Base-by-base conservation (phyloP, 208 protist genomes). In the Lotmaria passim region DNA sequence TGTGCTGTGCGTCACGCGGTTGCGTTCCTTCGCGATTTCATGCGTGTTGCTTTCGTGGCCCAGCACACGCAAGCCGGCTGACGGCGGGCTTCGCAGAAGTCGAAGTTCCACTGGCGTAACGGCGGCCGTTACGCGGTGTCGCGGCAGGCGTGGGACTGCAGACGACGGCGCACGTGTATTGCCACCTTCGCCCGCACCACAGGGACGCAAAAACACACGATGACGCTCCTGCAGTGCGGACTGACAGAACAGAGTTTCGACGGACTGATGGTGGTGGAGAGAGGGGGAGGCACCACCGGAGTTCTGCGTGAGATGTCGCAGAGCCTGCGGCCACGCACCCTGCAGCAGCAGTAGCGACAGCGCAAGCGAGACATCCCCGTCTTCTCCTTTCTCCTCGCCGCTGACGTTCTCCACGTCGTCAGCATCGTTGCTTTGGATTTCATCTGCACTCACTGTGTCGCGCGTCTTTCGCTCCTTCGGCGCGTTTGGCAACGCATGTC, bases 71-170 rank as follows among this genome's bases (percentile, higher is more conserved):
- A 70, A 31, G 7, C 63, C 65, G 0, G 31, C 38, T 15, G 64
- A 78, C 7, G 72, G 65, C 4, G 72, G 72, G 4, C 19, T 26
- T 12, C 17, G 64, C 15, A 78, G 72, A 2, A 78, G 44, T 3
- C 46, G 72, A 43, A 72, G 31, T 57, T 78, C 72, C 7, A 51
- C 36, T 17, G 36, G 14, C 34, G 72, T 71, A 17, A 72, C 59
- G 3, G 72, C 24, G 3, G 62, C 65, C 3, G 30, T 41, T 19
- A 51, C 63, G 6, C 46, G 50, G 3, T 26, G 47, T 23, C 26
- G 34, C 15, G 72, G 72, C 14, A 78, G 55, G n/a, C 55, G 46
- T 14, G 52, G 52, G 21, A 34, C 39, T 5, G 4, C 47, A 19
- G 23, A 14, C 23, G 24, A 21, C 44, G 44, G 21, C 44, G 44